phyloP scores from a whole-genome alignment of 176 grass and related monocot genomes.

The Pontederia paniculata region DNA sequence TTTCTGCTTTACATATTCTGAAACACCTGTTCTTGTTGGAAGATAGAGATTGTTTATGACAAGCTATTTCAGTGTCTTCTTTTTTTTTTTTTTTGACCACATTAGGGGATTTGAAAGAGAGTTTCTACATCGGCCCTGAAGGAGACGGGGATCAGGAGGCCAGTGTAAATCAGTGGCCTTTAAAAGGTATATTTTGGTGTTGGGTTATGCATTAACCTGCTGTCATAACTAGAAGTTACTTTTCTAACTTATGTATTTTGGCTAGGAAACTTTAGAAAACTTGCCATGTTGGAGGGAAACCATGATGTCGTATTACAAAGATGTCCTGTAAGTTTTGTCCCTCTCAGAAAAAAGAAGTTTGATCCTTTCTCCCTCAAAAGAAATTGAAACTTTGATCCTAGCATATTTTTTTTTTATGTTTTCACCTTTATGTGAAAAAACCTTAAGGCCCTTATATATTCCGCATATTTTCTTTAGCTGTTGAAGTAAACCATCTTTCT shows the following conservation, averaged over 20 bases:
- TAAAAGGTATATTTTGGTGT: conserved; percentile 33
- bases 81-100: not conserved
- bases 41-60: not conserved
- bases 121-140: conserved; percentile 49
- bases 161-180: conserved; percentile 52
- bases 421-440: no score
- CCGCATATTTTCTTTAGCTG: no score
- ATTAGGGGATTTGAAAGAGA: conserved; percentile 73
- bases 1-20: no score
- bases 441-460: no score
- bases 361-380: no score
- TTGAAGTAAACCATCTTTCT: no score
- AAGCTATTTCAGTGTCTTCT: not conserved
- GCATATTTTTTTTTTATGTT: no score
- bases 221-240: no score
- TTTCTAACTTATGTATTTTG: conserved; percentile 17
- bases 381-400: no score
- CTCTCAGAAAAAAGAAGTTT: no score
- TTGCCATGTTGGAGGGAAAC: conserved; percentile 58
- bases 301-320: conserved; percentile 44
- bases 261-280: conserved; percentile 29
- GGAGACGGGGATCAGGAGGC: conserved; percentile 16
- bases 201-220: no score
- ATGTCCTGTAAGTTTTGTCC: conserved; percentile 45
- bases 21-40: no score